Evolutionary conservation across 2,329 filamentous ascomycete genomes (phyloP).

Genomic region (Didymella sp.): DNA sequence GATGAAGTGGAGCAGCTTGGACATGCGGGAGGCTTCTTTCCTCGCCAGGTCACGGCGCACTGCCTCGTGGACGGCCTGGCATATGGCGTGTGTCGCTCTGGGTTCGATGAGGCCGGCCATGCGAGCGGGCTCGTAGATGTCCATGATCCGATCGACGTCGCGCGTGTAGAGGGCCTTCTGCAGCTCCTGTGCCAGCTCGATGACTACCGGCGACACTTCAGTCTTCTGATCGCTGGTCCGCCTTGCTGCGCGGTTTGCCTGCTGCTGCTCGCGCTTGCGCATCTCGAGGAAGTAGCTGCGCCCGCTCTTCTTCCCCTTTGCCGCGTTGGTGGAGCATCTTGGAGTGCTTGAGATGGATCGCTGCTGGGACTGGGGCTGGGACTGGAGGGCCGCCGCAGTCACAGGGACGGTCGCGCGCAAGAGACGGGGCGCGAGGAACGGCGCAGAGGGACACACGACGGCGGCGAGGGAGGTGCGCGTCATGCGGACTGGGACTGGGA

Average conservation of each 20-base stretch:
- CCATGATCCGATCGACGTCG: conserved; percentile 30
- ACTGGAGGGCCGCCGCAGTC: conserved; percentile 4
- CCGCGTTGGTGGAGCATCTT: conserved; percentile 24
- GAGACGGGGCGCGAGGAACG: conserved; percentile 46
- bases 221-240: not conserved
- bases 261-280: conserved; percentile 11
- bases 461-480: conserved; percentile 38
- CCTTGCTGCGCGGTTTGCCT: not conserved
- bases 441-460: conserved; percentile 44
- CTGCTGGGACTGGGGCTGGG: conserved; percentile 1
- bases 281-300: conserved; percentile 18
- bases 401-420: conserved; percentile 27
- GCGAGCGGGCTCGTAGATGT: conserved; percentile 38
- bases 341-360: conserved; percentile 4
- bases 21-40: conserved; percentile 6
- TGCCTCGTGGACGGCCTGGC: conserved; percentile 47
- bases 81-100: conserved; percentile 42
- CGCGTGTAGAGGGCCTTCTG: conserved; percentile 28
- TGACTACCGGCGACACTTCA: conserved; percentile 1
- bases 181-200: conserved; percentile 22
- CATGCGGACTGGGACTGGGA: conserved; percentile 12
- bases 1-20: conserved; percentile 40
- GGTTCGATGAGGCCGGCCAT: conserved; percentile 19
- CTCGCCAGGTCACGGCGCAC: conserved; percentile 32
- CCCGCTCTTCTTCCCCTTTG: conserved; percentile 15